These are phyloP conservation scores for Leucocoprinus birnbaumii DNA, from an alignment of 768 basidiomycete species.

Conservation along the genomic window DNA sequence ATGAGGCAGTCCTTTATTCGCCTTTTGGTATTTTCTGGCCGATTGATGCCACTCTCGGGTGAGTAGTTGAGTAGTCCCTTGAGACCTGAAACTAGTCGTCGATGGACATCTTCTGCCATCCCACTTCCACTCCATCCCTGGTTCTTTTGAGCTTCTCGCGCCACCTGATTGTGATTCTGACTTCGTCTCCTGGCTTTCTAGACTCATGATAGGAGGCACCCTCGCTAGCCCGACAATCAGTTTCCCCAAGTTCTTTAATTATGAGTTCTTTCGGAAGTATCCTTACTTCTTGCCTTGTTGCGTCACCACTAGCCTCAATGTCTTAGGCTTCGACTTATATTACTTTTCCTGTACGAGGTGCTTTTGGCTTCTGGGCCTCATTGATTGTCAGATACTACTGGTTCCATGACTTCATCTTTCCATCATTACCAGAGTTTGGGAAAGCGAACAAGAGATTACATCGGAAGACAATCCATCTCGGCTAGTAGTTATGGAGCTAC, in stretches of 20 bases:
- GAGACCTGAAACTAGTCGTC: not conserved
- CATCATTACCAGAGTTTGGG: constrained; percentile 9
- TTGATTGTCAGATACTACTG: not conserved
- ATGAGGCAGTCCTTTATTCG: constrained; percentile 53
- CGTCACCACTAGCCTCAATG: constrained; percentile 36
- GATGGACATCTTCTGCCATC: constrained; percentile 6
- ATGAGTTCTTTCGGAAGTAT: constrained; percentile 40
- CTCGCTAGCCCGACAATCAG: constrained; percentile 51
- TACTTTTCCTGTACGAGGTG: constrained; percentile 57
- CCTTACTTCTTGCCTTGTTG: constrained; percentile 64
- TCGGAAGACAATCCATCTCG: not conserved
- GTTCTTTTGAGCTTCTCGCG: not conserved
- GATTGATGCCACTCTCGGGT: constrained; percentile 56
- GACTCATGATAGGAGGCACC: constrained; percentile 57
- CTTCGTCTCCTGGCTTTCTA: constrained; percentile 18
- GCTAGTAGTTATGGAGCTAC: not conserved
- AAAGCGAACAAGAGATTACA: not conserved
- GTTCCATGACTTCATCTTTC: not conserved
- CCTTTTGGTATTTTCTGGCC: constrained; percentile 60
- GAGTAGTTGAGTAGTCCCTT: constrained; percentile 20
- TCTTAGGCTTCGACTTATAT: constrained; percentile 36
- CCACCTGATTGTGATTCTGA: not conserved
- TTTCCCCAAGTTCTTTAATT: constrained; percentile 41
- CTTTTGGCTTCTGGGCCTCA: constrained; percentile 1
- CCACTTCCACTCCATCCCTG: not conserved